Conservation (phyloP, 345 rosid species). For the Nasturtium officinale region DNA sequence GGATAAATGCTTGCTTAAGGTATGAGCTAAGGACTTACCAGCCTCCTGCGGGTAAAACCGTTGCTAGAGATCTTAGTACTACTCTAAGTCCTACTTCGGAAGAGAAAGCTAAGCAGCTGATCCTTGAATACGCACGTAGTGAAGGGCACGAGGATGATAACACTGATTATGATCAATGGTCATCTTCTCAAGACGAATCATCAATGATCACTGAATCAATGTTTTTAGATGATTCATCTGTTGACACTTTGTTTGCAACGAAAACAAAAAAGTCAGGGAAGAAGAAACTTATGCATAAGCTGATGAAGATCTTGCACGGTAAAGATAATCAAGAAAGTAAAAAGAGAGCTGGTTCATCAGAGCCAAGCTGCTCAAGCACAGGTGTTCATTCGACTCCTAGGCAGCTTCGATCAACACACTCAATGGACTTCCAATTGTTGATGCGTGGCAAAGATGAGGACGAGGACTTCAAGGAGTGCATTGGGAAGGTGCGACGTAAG, state of each 20-base stretch:
- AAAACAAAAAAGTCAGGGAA: slow-evolving; percentile 50
- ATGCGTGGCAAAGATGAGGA: slow-evolving; percentile 45
- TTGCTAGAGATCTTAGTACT: slow-evolving; percentile 82
- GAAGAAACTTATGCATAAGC: slow-evolving; percentile 60
- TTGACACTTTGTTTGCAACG: slow-evolving; percentile 43
- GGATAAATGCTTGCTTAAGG: slow-evolving; percentile 93
- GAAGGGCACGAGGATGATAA: slow-evolving; percentile 57
- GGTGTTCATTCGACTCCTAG: slow-evolving; percentile 41
- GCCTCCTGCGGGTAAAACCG: slow-evolving; percentile 65
- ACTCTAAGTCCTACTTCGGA: slow-evolving; percentile 79
- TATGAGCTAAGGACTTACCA: slow-evolving; percentile 77
- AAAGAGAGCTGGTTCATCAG: slow-evolving; percentile 43
- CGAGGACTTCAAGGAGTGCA: slow-evolving; percentile 40
- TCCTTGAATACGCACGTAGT: slow-evolving; percentile 70
- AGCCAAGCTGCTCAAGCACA: slow-evolving; percentile 46
- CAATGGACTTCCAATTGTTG: slow-evolving; percentile 56
- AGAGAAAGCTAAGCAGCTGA: slow-evolving; percentile 74
- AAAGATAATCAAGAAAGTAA: slow-evolving; percentile 51
- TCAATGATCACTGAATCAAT: slow-evolving; percentile 59
- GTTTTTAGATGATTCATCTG: slow-evolving; percentile 55
- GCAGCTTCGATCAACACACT: slow-evolving; percentile 46
- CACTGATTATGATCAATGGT: slow-evolving; percentile 67
- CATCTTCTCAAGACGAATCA: slow-evolving; percentile 48
- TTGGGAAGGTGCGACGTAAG: slow-evolving; percentile 36
- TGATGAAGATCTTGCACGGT: slow-evolving; percentile 64